Evolutionary conservation across 352 stramenopile species (phyloP).

Genomic region (Phytopythium oedochilum): DNA sequence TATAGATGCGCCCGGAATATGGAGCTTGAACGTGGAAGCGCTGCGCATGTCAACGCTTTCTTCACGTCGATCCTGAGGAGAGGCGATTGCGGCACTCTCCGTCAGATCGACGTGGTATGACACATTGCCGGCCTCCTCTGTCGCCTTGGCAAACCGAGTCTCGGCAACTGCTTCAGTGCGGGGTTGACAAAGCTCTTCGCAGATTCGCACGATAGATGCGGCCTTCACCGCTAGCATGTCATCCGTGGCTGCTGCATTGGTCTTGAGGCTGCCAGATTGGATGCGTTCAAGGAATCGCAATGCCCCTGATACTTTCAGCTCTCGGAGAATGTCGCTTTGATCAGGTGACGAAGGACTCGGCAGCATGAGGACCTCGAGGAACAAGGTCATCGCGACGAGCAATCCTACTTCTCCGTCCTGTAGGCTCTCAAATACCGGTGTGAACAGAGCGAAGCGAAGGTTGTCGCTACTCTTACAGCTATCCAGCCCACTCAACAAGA

Average conservation of each 20-base stretch:
- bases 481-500: neutral
- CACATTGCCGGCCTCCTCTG: neutral
- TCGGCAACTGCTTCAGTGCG: neutral
- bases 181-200: neutral
- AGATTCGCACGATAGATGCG: neutral
- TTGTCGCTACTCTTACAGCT: neutral
- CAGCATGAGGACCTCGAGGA: neutral
- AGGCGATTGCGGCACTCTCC: neutral
- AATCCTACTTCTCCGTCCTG: neutral
- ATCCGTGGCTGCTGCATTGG: neutral
- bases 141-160: neutral
- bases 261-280: neutral
- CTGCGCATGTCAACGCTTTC: neutral
- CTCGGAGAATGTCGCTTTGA: neutral
- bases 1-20: neutral
- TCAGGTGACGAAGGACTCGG: neutral
- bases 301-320: neutral
- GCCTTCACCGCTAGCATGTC: neutral
- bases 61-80: neutral
- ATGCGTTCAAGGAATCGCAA: neutral
- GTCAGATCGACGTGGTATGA: conserved; percentile 1
- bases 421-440: neutral
- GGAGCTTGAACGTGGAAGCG: conserved; percentile 4
- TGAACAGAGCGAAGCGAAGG: neutral
- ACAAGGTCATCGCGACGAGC: neutral